Percentiles rank a stretch among this genome's conserved stretches.
These are phyloP conservation scores for Cutaneotrichosporon curvatum DNA, from an alignment of 1,284 basidiomycete genomes.

Conservation along the genomic window DNA sequence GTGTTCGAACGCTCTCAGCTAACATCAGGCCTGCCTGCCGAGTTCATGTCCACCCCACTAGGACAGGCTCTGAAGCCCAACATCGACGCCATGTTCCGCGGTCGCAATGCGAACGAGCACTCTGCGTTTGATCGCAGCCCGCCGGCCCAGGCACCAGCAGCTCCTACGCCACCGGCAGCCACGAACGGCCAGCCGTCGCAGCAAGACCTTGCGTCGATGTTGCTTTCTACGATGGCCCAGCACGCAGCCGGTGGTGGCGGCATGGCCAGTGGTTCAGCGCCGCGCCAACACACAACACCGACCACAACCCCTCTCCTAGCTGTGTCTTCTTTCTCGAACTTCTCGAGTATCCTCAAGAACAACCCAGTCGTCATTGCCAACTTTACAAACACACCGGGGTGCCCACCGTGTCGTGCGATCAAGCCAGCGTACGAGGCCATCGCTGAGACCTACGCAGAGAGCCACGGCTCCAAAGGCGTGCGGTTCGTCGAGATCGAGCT, in stretches of 20 bases:
- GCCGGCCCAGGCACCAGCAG: slow-evolving; percentile 34
- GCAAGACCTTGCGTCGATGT: slow-evolving; percentile 51
- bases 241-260: slow-evolving; percentile 45
- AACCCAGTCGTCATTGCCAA: slow-evolving; percentile 57
- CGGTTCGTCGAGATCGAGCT: slow-evolving; percentile 74
- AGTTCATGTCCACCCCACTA: slow-evolving; percentile 85
- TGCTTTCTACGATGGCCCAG: slow-evolving; percentile 60
- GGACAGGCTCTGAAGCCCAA: slow-evolving; percentile 77
- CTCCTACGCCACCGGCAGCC: slow-evolving; percentile 41
- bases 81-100: slow-evolving; percentile 77
- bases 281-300: slow-evolving; percentile 34
- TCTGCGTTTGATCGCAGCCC: slow-evolving; percentile 22
- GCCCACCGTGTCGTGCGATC: slow-evolving; percentile 58
- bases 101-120: slow-evolving; percentile 57
- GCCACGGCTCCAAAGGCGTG: slow-evolving; percentile 33
- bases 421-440: slow-evolving; percentile 56
- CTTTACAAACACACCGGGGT: slow-evolving; percentile 59
- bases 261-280: too few species aligned
- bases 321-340: slow-evolving; percentile 54
- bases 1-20: not conserved
- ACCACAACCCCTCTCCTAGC: slow-evolving; percentile 57
- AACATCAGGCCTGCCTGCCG: slow-evolving; percentile 65
- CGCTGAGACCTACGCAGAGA: slow-evolving; percentile 23
- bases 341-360: slow-evolving; percentile 50
- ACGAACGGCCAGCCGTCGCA: slow-evolving; percentile 1